These are phyloP conservation scores for Sclerotinia trifoliorum DNA, from an alignment of 2,329 filamentous ascomycete genomes.

Conservation along the genomic window DNA sequence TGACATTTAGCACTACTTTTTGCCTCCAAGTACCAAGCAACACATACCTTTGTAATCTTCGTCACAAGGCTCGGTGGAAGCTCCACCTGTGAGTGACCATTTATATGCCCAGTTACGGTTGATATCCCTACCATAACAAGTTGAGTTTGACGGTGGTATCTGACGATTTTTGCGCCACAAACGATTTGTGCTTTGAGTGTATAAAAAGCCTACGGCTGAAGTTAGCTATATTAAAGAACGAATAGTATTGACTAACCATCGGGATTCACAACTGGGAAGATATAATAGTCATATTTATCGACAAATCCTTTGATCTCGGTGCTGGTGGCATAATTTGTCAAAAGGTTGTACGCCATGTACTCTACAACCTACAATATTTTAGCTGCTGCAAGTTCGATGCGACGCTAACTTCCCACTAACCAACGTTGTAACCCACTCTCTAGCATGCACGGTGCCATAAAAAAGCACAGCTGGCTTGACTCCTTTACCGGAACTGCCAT, in stretches of 20 bases:
- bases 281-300: constrained; percentile 64
- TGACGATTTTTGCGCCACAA: constrained; percentile 63
- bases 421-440: constrained; percentile 59
- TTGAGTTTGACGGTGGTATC: constrained; percentile 39
- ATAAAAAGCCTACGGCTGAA: constrained; percentile 51
- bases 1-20: not conserved
- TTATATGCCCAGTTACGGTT: constrained; percentile 58
- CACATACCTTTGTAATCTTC: constrained; percentile 47
- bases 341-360: constrained; percentile 52
- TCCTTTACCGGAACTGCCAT: constrained; percentile 46
- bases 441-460: constrained; percentile 58
- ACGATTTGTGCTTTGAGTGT: constrained; percentile 55
- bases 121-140: constrained; percentile 52
- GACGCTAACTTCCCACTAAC: not conserved
- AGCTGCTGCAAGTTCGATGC: not conserved
- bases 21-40: constrained; percentile 1
- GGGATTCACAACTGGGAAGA: constrained; percentile 62
- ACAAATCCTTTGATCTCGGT: constrained; percentile 47
- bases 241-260: constrained; percentile 47
- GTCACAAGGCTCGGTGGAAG: constrained; percentile 52
- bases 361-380: constrained; percentile 43
- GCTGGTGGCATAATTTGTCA: constrained; percentile 47
- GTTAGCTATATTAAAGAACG: not conserved
- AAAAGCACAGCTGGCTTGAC: constrained; percentile 53
- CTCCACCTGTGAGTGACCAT: constrained; percentile 49